Evolutionary conservation across 2,329 filamentous ascomycete genomes (phyloP).

Genomic region (Teratosphaeria destructans): DNA sequence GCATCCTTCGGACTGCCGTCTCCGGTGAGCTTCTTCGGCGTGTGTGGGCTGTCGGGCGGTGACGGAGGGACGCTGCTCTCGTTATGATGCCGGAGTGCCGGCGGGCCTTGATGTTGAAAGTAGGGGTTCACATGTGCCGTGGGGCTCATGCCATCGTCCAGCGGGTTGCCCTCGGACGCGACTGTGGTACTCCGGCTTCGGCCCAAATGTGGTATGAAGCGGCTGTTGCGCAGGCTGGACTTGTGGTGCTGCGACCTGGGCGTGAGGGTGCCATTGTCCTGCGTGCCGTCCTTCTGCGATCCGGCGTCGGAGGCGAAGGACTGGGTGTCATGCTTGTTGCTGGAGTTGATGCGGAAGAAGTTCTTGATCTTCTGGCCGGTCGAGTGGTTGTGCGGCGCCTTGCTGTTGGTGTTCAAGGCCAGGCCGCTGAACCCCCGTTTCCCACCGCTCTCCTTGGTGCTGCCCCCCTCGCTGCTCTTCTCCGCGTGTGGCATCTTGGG

Average conservation of each 20-base stretch:
- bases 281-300: conserved; percentile 15
- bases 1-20: conserved; percentile 50
- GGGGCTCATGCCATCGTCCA: conserved; percentile 82
- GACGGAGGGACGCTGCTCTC: conserved; percentile 86
- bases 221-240: conserved; percentile 66
- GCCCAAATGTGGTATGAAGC: conserved; percentile 79
- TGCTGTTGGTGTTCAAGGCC: conserved; percentile 34
- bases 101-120: conserved; percentile 91
- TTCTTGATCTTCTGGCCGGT: conserved; percentile 56
- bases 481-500: conserved; percentile 1
- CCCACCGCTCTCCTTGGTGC: conserved; percentile 1
- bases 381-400: conserved; percentile 31
- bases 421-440: conserved; percentile 41
- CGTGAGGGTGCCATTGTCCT: conserved; percentile 33
- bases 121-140: conserved; percentile 95
- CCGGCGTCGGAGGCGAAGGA: conserved; percentile 24
- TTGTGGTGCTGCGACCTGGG: conserved; percentile 44
- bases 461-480: not conserved
- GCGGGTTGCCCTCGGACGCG: conserved; percentile 80
- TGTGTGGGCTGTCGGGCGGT: conserved; percentile 76
- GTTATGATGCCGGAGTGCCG: conserved; percentile 87
- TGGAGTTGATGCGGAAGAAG: conserved; percentile 56
- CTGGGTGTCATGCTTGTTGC: conserved; percentile 31
- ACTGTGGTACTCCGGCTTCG: conserved; percentile 84
- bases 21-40: conserved; percentile 58